These are phyloP conservation scores for Acanthamoeba triangularis DNA, from an alignment of 208 protist genomes.

Conservation along the genomic window DNA sequence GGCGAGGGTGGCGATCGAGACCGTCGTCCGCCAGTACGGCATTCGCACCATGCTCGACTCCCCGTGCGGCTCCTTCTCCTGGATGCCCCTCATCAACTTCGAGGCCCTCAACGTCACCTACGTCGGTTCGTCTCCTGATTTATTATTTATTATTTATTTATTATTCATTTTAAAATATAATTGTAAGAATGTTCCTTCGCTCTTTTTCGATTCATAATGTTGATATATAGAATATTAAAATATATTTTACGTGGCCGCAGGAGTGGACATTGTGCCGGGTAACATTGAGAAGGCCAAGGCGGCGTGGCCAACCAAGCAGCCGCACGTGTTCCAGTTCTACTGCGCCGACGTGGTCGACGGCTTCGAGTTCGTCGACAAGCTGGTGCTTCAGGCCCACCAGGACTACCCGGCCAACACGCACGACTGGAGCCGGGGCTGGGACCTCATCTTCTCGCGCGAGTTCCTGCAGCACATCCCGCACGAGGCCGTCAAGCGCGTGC, in stretches of 20 bases:
- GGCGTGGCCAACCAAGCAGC: background rate
- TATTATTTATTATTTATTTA: background rate
- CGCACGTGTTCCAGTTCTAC: background rate
- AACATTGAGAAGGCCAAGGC: background rate
- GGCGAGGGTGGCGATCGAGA: background rate
- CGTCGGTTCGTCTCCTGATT: background rate
- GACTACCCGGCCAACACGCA: background rate
- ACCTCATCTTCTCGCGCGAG: background rate
- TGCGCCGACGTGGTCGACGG: slow-evolving; percentile 1
- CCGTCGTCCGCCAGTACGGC: background rate
- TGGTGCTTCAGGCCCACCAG: background rate
- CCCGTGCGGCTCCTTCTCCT: background rate
- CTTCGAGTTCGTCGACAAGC: background rate
- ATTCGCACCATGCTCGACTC: background rate
- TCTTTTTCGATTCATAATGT: too few relatives aligned
- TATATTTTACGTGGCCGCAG: background rate
- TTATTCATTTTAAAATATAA: background rate
- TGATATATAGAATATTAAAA: too few relatives aligned
- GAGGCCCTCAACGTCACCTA: slow-evolving; percentile 16
- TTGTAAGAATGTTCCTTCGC: too few relatives aligned
- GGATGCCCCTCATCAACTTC: slow-evolving; percentile 17
- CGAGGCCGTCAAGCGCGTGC: background rate
- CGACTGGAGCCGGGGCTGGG: background rate
- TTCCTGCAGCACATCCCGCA: slow-evolving; percentile 6
- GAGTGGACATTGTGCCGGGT: background rate